phyloP scores from a whole-genome alignment of 495 filamentous ascomycete species.

The Neurospora sp. region DNA sequence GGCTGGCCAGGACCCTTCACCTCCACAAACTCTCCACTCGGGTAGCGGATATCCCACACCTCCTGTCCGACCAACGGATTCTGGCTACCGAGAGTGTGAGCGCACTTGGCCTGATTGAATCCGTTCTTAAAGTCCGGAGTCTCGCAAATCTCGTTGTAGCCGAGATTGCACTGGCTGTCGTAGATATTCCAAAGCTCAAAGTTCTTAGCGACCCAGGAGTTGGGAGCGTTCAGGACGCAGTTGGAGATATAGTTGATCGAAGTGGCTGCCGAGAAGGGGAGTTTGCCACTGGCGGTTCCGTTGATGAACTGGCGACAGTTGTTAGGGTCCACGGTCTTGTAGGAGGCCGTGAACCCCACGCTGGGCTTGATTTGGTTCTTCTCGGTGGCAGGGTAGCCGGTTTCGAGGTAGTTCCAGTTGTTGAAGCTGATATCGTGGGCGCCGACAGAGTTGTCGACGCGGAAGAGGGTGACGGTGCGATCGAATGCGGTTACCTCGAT shows the following conservation, averaged over 20 bases:
- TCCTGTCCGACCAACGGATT: neutral
- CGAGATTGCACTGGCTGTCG: slow-evolving; percentile 24
- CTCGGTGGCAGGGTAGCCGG: slow-evolving; percentile 22
- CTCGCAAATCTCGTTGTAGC: slow-evolving; percentile 29
- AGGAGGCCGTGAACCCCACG: slow-evolving; percentile 24
- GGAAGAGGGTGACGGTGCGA: slow-evolving; percentile 23
- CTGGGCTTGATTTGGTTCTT: slow-evolving; percentile 8
- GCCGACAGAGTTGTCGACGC: slow-evolving; percentile 30
- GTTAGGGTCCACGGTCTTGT: slow-evolving; percentile 13
- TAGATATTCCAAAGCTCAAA: slow-evolving; percentile 29
- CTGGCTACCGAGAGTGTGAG: slow-evolving; percentile 21
- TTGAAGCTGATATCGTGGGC: slow-evolving; percentile 28
- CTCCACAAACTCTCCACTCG: neutral
- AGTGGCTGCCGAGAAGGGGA: slow-evolving; percentile 31
- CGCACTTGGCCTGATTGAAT: slow-evolving; percentile 19
- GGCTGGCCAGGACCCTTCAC: neutral
- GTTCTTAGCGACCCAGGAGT: slow-evolving; percentile 24
- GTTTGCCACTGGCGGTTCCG: slow-evolving; percentile 9
- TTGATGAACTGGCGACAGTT: slow-evolving; percentile 23
- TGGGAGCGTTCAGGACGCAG: slow-evolving; percentile 21
- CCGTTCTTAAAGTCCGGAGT: slow-evolving; percentile 19
- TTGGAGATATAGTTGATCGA: slow-evolving; percentile 32
- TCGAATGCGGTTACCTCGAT: slow-evolving; percentile 6
- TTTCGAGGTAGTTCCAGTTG: slow-evolving; percentile 32
- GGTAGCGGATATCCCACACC: neutral